These are phyloP conservation scores for Prunus mongolica DNA, from an alignment of 306 rosid genomes.

Conservation along the genomic window DNA sequence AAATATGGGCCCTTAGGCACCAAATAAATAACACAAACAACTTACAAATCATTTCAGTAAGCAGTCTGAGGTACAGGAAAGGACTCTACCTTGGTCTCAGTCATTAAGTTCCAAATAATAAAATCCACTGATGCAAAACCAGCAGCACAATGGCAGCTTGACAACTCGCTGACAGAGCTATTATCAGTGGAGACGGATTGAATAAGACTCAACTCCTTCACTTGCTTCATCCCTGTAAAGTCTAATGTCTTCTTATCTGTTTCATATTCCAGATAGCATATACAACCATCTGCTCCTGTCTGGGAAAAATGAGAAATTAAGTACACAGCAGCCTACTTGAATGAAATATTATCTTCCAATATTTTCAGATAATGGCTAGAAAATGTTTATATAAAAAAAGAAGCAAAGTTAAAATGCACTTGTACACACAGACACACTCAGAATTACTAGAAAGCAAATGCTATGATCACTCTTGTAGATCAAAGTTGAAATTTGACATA, in stretches of 20 bases:
- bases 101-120: slow-evolving; percentile 69
- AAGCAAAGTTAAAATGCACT: not conserved
- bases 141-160: slow-evolving; percentile 59
- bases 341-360: not conserved
- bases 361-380: not conserved
- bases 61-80: slow-evolving; percentile 4
- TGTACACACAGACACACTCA: not conserved
- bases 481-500: slow-evolving; percentile 18
- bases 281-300: slow-evolving; percentile 98
- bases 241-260: slow-evolving; percentile 56
- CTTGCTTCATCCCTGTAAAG: slow-evolving; percentile 92
- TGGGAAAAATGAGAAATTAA: slow-evolving; percentile 27
- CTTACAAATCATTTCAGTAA: slow-evolving; percentile 3
- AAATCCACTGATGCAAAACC: slow-evolving; percentile 94
- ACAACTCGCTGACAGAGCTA: slow-evolving; percentile 30
- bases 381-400: not conserved
- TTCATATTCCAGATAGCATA: slow-evolving; percentile 78
- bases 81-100: slow-evolving; percentile 71
- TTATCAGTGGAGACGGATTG: slow-evolving; percentile 45
- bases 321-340: not conserved
- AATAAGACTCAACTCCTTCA: slow-evolving; percentile 79
- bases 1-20: slow-evolving; percentile 16
- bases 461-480: not conserved
- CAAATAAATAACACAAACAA: slow-evolving; percentile 5
- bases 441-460: slow-evolving; percentile 12